Conservation (phyloP, 345 rosid species). For the Mercurialis annua region DNA sequence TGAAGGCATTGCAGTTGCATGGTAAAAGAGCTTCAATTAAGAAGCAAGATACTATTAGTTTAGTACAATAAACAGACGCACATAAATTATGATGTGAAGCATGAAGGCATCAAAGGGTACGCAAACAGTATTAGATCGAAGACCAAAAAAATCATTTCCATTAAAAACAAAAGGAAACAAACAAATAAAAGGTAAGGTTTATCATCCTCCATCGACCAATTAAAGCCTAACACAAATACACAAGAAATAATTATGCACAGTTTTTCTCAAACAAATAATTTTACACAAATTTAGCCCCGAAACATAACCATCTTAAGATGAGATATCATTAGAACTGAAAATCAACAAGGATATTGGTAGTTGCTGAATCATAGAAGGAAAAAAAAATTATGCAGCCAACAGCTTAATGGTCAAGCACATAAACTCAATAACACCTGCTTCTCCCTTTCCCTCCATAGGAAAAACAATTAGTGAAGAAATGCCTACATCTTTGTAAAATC, state of each 20-base stretch:
- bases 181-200: background rate
- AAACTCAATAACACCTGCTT: background rate
- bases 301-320: background rate
- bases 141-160: background rate
- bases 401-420: background rate
- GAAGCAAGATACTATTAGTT: too few relatives aligned
- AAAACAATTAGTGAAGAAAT: background rate
- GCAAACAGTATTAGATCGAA: background rate
- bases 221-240: background rate
- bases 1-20: too few relatives aligned
- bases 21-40: too few relatives aligned
- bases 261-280: background rate
- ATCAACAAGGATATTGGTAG: background rate
- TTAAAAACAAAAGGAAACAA: background rate
- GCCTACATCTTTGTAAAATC: conserved; percentile 61
- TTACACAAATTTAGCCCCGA: background rate
- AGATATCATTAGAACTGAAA: background rate
- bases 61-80: too few relatives aligned
- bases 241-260: too few relatives aligned
- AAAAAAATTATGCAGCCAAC: too few relatives aligned
- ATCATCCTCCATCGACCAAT: background rate
- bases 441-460: background rate
- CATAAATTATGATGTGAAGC: background rate
- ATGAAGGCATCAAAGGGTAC: background rate
- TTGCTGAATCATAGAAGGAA: background rate